Percentiles rank a stretch among this genome's conserved stretches.
These are phyloP conservation scores for Musa troglodytarum DNA, from an alignment of 176 grass and related monocot species.

Conservation along the genomic window DNA sequence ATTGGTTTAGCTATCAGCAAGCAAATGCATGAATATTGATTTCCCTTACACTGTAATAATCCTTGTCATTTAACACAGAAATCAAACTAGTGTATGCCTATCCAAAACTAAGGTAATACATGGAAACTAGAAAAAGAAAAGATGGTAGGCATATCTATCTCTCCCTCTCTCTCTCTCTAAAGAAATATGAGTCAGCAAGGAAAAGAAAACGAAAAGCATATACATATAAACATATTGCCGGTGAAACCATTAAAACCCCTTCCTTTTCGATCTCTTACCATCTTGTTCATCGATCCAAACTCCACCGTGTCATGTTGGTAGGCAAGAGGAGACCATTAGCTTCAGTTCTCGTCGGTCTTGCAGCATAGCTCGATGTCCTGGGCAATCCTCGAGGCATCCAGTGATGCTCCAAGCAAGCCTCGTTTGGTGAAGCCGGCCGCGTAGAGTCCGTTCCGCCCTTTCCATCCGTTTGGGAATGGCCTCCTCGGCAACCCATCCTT, in stretches of 20 bases:
- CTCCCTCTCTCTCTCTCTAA: not conserved
- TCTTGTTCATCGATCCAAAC: not conserved
- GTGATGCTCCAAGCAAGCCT: slow-evolving; percentile 54
- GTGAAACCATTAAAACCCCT: not conserved
- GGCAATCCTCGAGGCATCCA: slow-evolving; percentile 53
- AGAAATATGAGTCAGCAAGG: not conserved
- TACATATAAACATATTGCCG: not conserved
- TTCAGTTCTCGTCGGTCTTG: not conserved
- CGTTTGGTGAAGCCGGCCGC: slow-evolving; percentile 65
- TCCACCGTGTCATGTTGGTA: not conserved
- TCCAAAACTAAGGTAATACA: too few relatives aligned
- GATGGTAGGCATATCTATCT: not conserved
- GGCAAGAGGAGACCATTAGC: not conserved
- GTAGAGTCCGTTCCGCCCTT: slow-evolving; percentile 65
- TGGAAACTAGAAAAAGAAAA: too few relatives aligned
- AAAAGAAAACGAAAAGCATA: not conserved
- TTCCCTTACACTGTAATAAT: not conserved
- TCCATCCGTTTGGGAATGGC: slow-evolving; percentile 65
- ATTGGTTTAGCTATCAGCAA: too few relatives aligned
- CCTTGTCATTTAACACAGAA: not conserved
- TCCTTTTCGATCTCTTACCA: not conserved
- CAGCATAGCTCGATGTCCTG: slow-evolving; percentile 42
- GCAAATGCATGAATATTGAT: not conserved
- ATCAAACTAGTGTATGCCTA: too few relatives aligned
- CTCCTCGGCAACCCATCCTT: slow-evolving; percentile 66